Percentiles rank a stretch among this genome's conserved stretches.
Conservation (phyloP, 2,329 filamentous ascomycete genomes). For the Sporothrix protearum region DNA sequence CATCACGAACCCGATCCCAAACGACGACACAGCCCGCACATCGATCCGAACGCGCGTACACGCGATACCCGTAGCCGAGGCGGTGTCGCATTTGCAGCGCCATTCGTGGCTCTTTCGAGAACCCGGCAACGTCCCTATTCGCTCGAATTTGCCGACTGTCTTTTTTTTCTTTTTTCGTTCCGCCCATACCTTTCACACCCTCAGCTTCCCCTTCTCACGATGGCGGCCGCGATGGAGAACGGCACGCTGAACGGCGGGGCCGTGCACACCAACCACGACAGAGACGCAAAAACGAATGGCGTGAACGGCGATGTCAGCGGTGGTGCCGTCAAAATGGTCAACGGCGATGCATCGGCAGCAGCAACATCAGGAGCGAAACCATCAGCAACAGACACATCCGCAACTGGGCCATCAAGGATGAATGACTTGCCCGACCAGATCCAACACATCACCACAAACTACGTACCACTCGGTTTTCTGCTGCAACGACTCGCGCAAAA, state of each 20-base stretch:
- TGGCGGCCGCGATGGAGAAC: slow-evolving; percentile 33
- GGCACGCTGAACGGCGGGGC: slow-evolving; percentile 50
- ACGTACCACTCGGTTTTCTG: slow-evolving; percentile 70
- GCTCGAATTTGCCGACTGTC: background rate
- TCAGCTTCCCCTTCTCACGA: background rate
- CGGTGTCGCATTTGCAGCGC: background rate
- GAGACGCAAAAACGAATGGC: slow-evolving; percentile 36
- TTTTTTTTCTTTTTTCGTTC: background rate
- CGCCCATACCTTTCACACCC: background rate
- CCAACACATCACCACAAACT: slow-evolving; percentile 69
- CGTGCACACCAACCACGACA: slow-evolving; percentile 54
- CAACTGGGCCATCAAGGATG: slow-evolving; percentile 36
- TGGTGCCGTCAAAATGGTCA: background rate
- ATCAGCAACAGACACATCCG: slow-evolving; percentile 8
- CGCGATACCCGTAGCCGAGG: background rate
- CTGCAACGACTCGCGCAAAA: slow-evolving; percentile 77
- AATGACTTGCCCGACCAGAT: slow-evolving; percentile 61
- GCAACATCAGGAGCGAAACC: too few relatives aligned
- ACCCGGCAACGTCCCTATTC: background rate
- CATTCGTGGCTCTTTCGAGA: background rate
- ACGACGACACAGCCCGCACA: background rate
- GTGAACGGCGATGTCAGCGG: background rate
- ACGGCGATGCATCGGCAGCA: slow-evolving; percentile 12
- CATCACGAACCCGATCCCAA: background rate
- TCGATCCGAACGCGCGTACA: background rate